Evolutionary conservation across 176 grass and related monocot genomes (phyloP).

Genomic region (Poa annua): DNA sequence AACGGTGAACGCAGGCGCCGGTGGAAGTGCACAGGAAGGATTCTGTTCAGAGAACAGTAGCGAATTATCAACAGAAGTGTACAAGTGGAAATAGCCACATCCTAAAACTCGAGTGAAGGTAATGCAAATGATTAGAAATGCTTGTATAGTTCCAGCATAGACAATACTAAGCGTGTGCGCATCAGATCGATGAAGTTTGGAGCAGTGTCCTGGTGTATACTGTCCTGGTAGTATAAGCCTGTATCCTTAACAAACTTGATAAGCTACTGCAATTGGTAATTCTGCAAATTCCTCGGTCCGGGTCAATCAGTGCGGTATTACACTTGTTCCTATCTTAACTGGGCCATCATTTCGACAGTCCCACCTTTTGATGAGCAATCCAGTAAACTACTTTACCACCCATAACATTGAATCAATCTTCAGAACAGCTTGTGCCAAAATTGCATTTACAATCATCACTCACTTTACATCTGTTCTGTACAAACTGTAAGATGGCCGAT

Average conservation of each 20-base stretch:
- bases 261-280: background rate
- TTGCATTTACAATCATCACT: slow-evolving; percentile 44
- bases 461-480: slow-evolving; percentile 36
- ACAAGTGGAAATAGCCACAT: background rate
- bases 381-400: background rate
- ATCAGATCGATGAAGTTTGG: background rate
- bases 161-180: background rate
- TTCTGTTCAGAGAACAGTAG: background rate
- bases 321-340: background rate
- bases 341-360: background rate
- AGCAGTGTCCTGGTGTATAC: background rate
- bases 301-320: background rate
- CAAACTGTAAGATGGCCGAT: slow-evolving; percentile 15
- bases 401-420: slow-evolving; percentile 1
- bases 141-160: background rate
- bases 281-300: background rate
- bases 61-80: slow-evolving; percentile 1
- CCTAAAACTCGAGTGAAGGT: background rate
- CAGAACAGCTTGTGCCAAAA: slow-evolving; percentile 41
- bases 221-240: background rate
- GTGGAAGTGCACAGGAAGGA: slow-evolving; percentile 7
- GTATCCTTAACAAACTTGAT: background rate
- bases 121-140: too few relatives aligned
- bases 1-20: slow-evolving; percentile 12
- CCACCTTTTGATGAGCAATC: background rate